Base-by-base conservation (phyloP, 345 rosid genomes). In the Cardamine chenopodiifolia region DNA sequence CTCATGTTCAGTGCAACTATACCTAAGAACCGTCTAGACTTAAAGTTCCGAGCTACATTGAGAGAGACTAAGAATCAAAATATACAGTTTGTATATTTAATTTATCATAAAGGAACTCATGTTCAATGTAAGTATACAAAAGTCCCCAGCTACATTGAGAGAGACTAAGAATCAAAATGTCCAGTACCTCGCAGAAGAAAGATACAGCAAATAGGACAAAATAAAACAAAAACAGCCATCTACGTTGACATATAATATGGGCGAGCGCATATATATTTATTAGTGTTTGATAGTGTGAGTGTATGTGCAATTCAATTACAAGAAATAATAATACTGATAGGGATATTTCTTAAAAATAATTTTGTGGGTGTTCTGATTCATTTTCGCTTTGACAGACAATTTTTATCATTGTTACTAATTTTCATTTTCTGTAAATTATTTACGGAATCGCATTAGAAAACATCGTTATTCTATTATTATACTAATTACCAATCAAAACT, bases 331-430 rank as follows among this genome's bases (percentile, higher is more conserved):
- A 48, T 23, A 53, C 5, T 34, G 54, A 55, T n/a, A 39, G 54
- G 6, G 54, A 68, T 55, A 55, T 40, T 55, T 68, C 62, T 55
- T 13, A 32, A 26, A 64, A 55, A 40, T 70, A 44, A 29, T 57
- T 42, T 20, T 44, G 8, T 42, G 23, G 10, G 34, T 42, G 19
- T 19, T 18, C 15, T 18, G 10, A 19, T 13, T 53, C 50, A 44
- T 44, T 44, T 44, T 44, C 49, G 19, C 49, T 35, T 67, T 53
- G 37, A 34, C 22, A 35, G 20, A 31, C 2, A 26, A 42, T 1
- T 47, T 65, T 17, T 19, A 14, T 52, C 22, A 20, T 31, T 31
- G 1, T 14, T 19, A 18, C 0, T 61, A 22, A 1, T 39, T 11
- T 2, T 8, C 34, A 11, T 20, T 20, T 15, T 6, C 8, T 6